Evolutionary conservation across 2,329 filamentous ascomycete species (phyloP).

Genomic region (Neurospora crassa): DNA sequence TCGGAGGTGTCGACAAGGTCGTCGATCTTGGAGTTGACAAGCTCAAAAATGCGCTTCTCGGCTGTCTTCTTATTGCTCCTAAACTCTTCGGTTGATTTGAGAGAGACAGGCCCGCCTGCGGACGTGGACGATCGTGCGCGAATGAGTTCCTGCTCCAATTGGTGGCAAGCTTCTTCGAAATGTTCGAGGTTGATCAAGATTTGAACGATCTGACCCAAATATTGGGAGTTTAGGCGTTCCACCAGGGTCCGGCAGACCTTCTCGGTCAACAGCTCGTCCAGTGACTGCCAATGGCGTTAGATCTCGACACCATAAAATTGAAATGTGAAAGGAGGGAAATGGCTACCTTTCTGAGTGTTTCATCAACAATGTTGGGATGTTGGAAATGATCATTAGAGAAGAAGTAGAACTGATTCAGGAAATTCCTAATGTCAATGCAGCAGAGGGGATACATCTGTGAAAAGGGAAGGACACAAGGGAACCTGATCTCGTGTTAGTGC

Average conservation of each 20-base stretch:
- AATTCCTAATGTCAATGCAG: conserved; percentile 96
- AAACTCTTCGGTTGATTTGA: conserved; percentile 81
- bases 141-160: conserved; percentile 79
- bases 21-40: conserved; percentile 98
- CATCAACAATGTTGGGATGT: conserved; percentile 80
- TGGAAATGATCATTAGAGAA: conserved; percentile 96
- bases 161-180: conserved; percentile 86
- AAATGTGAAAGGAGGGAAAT: not conserved
- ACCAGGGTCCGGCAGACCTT: conserved; percentile 89
- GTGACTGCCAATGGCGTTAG: conserved; percentile 42
- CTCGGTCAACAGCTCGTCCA: conserved; percentile 89
- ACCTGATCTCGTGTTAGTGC: conserved; percentile 41
- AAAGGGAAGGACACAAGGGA: conserved; percentile 92
- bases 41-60: conserved; percentile 94
- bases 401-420: conserved; percentile 96
- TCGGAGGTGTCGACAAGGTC: conserved; percentile 95
- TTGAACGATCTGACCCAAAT: conserved; percentile 94
- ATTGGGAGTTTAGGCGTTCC: conserved; percentile 81
- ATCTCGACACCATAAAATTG: not conserved
- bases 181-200: conserved; percentile 97
- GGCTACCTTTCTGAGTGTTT: conserved; percentile 67
- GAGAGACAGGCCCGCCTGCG: conserved; percentile 67
- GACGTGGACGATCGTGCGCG: conserved; percentile 74
- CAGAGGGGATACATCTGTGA: conserved; percentile 98
- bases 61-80: conserved; percentile 86